Evolutionary conservation across 2,329 filamentous ascomycete genomes (phyloP).

Genomic region (Bipolaris bicolor): DNA sequence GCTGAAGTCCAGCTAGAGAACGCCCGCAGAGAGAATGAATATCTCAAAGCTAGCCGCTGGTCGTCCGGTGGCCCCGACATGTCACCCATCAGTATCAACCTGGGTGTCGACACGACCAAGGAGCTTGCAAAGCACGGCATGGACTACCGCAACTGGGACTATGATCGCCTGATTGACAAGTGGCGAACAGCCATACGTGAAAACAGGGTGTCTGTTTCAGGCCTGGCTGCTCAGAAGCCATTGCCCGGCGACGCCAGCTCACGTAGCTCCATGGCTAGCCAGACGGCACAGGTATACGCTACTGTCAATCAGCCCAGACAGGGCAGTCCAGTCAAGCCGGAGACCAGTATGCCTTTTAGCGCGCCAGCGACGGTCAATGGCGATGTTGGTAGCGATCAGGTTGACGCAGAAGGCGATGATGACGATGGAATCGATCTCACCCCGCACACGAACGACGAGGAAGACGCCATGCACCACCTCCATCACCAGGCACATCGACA

Average conservation of each 20-base stretch:
- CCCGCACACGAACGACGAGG: constrained; percentile 35
- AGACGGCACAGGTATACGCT: constrained; percentile 33
- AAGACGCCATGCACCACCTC: constrained; percentile 26
- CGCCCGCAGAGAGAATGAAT: constrained; percentile 51
- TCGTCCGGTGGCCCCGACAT: constrained; percentile 34
- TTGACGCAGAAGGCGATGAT: constrained; percentile 47
- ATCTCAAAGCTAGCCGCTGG: constrained; percentile 46
- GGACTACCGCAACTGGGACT: constrained; percentile 51
- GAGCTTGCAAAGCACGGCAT: constrained; percentile 48
- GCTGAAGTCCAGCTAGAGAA: constrained; percentile 48
- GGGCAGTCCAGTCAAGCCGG: constrained; percentile 28
- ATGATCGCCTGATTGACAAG: constrained; percentile 50
- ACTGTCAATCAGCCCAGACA: constrained; percentile 24
- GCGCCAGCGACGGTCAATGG: constrained; percentile 40
- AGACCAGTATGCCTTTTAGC: constrained; percentile 34
- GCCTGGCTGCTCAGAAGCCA: constrained; percentile 46
- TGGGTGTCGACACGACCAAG: constrained; percentile 47
- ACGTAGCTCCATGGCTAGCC: constrained; percentile 40
- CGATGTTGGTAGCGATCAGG: constrained; percentile 37
- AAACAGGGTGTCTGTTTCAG: constrained; percentile 29
- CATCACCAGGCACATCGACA: constrained; percentile 17
- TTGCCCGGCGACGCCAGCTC: constrained; percentile 31
- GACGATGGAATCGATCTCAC: constrained; percentile 43
- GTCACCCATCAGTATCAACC: constrained; percentile 45
- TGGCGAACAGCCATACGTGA: constrained; percentile 48